Percentiles rank a stretch among this genome's conserved stretches.
These are phyloP conservation scores for Cyamopsis tetragonoloba DNA, from an alignment of 306 rosid species.

Conservation along the genomic window DNA sequence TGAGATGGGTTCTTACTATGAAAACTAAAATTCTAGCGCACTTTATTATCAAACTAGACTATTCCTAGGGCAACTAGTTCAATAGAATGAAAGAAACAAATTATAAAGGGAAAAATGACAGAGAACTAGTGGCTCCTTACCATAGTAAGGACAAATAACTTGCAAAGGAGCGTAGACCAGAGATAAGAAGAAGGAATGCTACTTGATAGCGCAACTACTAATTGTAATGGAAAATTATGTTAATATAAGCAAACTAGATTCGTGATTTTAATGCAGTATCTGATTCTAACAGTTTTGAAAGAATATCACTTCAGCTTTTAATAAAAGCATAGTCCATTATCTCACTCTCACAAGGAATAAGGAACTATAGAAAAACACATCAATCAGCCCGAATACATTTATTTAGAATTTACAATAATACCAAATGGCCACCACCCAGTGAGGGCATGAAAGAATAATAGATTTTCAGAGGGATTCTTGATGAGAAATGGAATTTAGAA, in stretches of 20 bases:
- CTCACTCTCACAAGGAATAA: not conserved
- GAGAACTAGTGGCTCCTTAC: constrained; percentile 19
- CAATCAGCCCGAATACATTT: not conserved
- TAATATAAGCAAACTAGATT: constrained; percentile 15
- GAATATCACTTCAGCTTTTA: constrained; percentile 14
- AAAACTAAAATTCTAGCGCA: not conserved
- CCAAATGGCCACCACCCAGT: not conserved
- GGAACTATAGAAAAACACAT: not conserved
- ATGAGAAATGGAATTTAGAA: not conserved
- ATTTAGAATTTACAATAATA: not conserved
- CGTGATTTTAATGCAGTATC: constrained; percentile 27
- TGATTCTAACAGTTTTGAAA: constrained; percentile 29
- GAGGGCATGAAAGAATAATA: not conserved
- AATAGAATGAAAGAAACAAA: not conserved
- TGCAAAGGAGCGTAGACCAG: not conserved
- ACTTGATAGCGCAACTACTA: not conserved
- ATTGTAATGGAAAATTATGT: not conserved
- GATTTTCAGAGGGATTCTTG: not conserved
- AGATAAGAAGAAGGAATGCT: not conserved
- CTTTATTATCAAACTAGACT: not conserved
- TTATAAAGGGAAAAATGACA: not conserved
- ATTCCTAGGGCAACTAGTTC: not conserved
- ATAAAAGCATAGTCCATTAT: not conserved
- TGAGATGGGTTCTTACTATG: not conserved
- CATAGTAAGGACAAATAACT: not conserved